Base-by-base conservation (phyloP, 2,329 filamentous ascomycete genomes). In the Ophiostoma novo-ulmi region DNA sequence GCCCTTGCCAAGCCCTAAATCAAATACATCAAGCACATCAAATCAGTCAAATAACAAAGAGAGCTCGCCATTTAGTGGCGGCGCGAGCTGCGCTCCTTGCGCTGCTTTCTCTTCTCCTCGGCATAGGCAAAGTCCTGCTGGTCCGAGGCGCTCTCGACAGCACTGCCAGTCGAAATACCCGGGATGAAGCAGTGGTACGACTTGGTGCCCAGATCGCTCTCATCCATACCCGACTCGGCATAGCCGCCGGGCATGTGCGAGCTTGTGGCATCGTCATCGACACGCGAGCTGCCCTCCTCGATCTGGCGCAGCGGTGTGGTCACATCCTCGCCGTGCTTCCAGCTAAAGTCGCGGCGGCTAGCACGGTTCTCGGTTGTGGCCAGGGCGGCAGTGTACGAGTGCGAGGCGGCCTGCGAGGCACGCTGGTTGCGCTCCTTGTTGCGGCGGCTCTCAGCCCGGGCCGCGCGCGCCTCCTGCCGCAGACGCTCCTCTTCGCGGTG, bases 161-260 rank as follows among this genome's bases (percentile, higher is more conserved):
- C 74, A 69, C 66, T 73, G 55, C 68, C 63, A 6, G 69, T 52
- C 74, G 80, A 80, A 74, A 86, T 76, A 73, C 85, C 85, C 2
- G 86, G 85, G 76, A 87, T 85, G 52, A 83, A 78, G 74, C 87
- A 85, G 74, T 80, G 81, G 75, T 88, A 87, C 52, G 84, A 82
- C 81, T 87, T 87, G 74, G 85, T 87, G 39, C 86, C 86, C 10
- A 84, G 74, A 1, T 87, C 85, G 76, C 82, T 83, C 64, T 78
- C 78, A 3, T 77, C 76, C 44, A 38, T 44, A 48, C 68, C 70
- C 5, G 52, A 67, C 35, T 72, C 73, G 3, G 67, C 41, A 76
- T 79, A 81, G 68, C 78, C 78, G 39, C 79, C 79, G 1, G 80
- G 79, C 38, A 80, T 75, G 5, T 78, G 76, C 36, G 79, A 76